These are phyloP conservation scores for Aspergillus caelatus DNA, from an alignment of 2,329 filamentous ascomycete genomes.

Conservation along the genomic window DNA sequence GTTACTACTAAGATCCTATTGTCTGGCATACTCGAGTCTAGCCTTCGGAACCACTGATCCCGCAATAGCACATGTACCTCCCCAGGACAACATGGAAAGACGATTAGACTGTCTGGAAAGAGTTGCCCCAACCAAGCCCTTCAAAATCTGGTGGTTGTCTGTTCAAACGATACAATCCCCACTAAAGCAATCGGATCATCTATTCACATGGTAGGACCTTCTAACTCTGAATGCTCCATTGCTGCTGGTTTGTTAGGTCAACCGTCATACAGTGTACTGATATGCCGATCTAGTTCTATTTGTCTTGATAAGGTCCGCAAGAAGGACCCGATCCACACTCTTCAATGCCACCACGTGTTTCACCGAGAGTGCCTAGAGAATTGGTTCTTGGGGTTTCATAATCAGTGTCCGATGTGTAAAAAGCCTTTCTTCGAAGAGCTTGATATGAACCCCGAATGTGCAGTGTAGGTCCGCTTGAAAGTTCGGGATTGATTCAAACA, in stretches of 20 bases:
- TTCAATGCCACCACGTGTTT: slow-evolving; percentile 1
- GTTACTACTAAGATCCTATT: background rate
- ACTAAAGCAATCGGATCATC: background rate
- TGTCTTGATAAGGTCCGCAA: slow-evolving; percentile 1
- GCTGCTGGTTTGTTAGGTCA: background rate
- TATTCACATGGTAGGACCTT: background rate
- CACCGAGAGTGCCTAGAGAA: background rate
- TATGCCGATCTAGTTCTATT: background rate
- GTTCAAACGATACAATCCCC: background rate
- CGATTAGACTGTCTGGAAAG: background rate
- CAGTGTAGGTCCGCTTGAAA: background rate
- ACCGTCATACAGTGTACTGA: background rate
- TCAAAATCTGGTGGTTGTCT: slow-evolving; percentile 3
- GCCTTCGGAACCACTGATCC: background rate
- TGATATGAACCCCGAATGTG: background rate
- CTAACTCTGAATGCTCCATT: background rate
- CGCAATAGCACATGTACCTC: background rate
- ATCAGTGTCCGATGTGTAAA: background rate
- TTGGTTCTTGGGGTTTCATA: slow-evolving; percentile 2
- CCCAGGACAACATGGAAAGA: background rate
- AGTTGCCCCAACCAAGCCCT: background rate
- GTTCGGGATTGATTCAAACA: background rate
- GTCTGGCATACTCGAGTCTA: slow-evolving; percentile 6
- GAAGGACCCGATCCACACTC: slow-evolving; percentile 1
- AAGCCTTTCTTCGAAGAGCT: slow-evolving; percentile 2